Conservation (phyloP, 345 rosid genomes). For the Alliaria petiolata region DNA sequence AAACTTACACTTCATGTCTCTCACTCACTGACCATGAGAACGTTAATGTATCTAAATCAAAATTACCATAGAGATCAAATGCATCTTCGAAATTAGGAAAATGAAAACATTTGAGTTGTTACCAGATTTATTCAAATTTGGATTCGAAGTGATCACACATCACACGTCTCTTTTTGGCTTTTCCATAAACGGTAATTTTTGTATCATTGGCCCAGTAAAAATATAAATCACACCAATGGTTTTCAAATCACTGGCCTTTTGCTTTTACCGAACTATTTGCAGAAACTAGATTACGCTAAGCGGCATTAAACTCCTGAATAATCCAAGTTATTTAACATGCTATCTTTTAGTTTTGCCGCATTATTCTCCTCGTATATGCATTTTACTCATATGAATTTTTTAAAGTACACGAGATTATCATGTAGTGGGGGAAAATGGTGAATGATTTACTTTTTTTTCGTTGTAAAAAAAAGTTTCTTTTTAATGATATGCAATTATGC, state of each 20-base stretch:
- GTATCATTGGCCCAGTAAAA: background rate
- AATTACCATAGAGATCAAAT: background rate
- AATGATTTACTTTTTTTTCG: too few species aligned
- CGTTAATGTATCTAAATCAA: background rate
- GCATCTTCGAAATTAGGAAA: background rate
- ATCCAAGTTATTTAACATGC: too few species aligned
- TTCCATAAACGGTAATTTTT: constrained; percentile 1
- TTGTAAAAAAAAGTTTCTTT: too few species aligned
- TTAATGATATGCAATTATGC: constrained; percentile 11
- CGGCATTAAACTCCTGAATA: too few species aligned
- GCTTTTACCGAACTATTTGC: background rate
- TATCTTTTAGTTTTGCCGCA: background rate
- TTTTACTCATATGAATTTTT: background rate
- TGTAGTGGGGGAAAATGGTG: too few species aligned
- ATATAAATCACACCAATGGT: background rate
- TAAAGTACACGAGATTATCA: too few species aligned
- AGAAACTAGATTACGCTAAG: background rate
- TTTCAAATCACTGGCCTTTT: too few species aligned
- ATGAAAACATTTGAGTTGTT: background rate
- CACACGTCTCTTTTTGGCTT: background rate
- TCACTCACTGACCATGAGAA: background rate
- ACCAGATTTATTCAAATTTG: background rate
- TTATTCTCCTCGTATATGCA: background rate
- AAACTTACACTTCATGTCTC: background rate
- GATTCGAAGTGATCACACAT: background rate